phyloP scores from a whole-genome alignment of 1,284 basidiomycete genomes.

The Apiotrichum sp. region DNA sequence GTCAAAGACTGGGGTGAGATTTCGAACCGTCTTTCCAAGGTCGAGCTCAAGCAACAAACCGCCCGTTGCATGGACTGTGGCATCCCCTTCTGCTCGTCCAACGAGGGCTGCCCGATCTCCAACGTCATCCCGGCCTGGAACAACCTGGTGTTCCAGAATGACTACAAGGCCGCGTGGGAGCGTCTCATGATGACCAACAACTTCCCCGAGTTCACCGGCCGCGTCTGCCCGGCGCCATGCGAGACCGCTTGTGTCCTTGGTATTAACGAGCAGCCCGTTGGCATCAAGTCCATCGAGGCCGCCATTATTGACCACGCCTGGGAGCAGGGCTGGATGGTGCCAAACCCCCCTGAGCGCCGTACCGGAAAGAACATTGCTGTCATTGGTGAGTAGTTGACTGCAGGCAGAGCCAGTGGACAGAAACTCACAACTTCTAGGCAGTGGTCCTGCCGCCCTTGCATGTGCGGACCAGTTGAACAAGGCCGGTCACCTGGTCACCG shows the following conservation, averaged over 20 bases:
- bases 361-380: conserved; percentile 81
- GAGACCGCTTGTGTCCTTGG: conserved; percentile 94
- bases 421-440: conserved; percentile 26
- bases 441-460: conserved; percentile 83
- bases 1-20: conserved; percentile 97
- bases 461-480: conserved; percentile 72
- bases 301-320: conserved; percentile 62
- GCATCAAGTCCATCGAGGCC: conserved; percentile 83
- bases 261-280: conserved; percentile 90
- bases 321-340: conserved; percentile 92
- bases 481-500: conserved; percentile 82
- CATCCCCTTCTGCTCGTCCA: conserved; percentile 84
- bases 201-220: conserved; percentile 86
- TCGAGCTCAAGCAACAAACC: conserved; percentile 86
- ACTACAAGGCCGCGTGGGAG: conserved; percentile 88
- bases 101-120: conserved; percentile 87
- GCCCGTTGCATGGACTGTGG: conserved; percentile 84
- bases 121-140: conserved; percentile 96
- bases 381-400: conserved; percentile 53
- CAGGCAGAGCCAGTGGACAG: too few relatives aligned
- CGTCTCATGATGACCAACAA: conserved; percentile 87
- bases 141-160: conserved; percentile 74
- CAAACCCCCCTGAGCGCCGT: conserved; percentile 66
- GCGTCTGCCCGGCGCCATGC: conserved; percentile 84
- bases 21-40: conserved; percentile 71